Base-by-base conservation (phyloP, 2,329 filamentous ascomycete genomes). In the Pseudocercospora fijiensis region DNA sequence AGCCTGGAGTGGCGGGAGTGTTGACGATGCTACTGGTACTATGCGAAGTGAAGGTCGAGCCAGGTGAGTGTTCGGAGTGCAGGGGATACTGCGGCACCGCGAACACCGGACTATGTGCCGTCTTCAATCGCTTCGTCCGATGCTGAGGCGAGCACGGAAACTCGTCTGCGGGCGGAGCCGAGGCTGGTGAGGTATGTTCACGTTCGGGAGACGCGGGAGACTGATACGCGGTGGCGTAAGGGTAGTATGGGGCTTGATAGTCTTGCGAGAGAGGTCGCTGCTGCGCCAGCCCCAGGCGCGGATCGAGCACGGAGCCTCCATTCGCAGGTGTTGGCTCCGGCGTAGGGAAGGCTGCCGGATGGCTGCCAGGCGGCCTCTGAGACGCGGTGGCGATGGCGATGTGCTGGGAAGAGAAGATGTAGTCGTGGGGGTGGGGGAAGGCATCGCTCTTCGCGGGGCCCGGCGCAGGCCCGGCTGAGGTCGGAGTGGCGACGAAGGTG, bases 1-100 rank as follows among this genome's bases (percentile, higher is more conserved):
- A 80, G 63, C 71, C 76, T 37, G 78, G 82, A 61, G 77, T 84
- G 70, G 77, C 78, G 67, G 76, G 80, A 63, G 76, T 76, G 66
- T 78, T 69, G 68, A 79, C 63, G 57, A 74, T 70, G 66, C 67
- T 72, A 70, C 71, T 75, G 77, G 73, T 78, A 62, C 77, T 80
- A 63, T 78, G 79, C 22, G 79, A 73, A 45, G 75, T 74, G 65
- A 67, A 70, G 30, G 69, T 62, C 9, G 72, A 73, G 28, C 73
- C 72, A 18, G 79, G 78, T 33, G 79, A 80, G 49, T 72, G 73
- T 41, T 77, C 70, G 24, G 77, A 73, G 16, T 67, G 68, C 8
- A 61, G 55, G 0, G 72, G 70, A 30, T 71, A 70, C 20, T 70
- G 73, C 18, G 69, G 69, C 6, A 71, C 57, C n/a, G 72, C 70